phyloP scores from a whole-genome alignment of 768 basidiomycete species.

The Tulasnella sp. region DNA sequence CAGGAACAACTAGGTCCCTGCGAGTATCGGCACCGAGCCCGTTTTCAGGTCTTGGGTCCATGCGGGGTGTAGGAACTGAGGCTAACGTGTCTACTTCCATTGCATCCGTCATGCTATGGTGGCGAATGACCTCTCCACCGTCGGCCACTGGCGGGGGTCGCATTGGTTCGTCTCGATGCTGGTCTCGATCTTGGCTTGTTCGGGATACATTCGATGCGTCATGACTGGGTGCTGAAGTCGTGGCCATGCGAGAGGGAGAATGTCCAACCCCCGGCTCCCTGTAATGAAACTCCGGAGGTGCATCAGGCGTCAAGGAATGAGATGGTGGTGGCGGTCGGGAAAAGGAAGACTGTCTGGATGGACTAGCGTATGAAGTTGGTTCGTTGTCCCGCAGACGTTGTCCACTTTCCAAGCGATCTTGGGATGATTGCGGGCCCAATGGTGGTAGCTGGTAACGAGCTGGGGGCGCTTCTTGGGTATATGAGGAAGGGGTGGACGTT shows the following conservation, averaged over 20 bases:
- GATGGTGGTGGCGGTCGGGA: not conserved
- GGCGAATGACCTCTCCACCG: not conserved
- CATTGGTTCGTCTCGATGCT: not conserved
- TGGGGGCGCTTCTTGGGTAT: not conserved
- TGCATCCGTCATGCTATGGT: not conserved
- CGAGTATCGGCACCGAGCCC: not conserved
- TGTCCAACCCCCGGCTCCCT: not conserved
- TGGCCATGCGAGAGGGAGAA: not conserved
- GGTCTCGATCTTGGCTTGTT: not conserved
- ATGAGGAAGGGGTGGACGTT: not conserved
- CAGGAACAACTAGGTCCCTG: not conserved
- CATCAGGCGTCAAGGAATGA: not conserved
- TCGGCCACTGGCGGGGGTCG: not conserved
- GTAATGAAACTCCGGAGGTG: not conserved
- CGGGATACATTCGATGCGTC: not conserved
- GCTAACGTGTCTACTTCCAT: not conserved
- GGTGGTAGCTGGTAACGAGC: slow-evolving; percentile 7
- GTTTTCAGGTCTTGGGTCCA: not conserved
- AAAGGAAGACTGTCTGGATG: not conserved
- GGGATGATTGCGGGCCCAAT: not conserved
- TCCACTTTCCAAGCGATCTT: not conserved
- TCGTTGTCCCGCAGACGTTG: not conserved
- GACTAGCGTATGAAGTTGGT: not conserved
- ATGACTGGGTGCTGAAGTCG: not conserved
- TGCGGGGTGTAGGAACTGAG: not conserved